Conservation (phyloP, 2,329 filamentous ascomycete genomes). For the Scopulariopsis brevicaulis region DNA sequence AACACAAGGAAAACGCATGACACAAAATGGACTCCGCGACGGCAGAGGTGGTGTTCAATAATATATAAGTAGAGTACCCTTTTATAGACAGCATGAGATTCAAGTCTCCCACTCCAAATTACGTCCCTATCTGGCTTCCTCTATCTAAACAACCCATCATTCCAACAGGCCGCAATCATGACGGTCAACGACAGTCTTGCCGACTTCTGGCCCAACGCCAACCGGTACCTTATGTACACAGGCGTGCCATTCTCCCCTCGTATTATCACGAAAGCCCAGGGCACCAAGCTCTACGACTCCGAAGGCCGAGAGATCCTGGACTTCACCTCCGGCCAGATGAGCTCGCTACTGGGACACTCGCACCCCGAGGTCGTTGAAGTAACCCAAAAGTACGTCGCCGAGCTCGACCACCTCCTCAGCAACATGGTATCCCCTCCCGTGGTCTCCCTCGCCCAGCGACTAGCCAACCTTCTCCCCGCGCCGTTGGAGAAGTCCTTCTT, state of each 20-base stretch:
- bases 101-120: background rate
- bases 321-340: conserved; percentile 50
- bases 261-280: conserved; percentile 31
- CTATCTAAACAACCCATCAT: background rate
- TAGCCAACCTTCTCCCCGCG: conserved; percentile 31
- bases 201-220: conserved; percentile 9
- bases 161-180: background rate
- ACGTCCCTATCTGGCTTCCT: background rate
- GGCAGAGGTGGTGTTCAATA: no score
- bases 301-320: conserved; percentile 35
- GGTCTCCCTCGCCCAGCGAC: conserved; percentile 35
- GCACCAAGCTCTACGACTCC: conserved; percentile 31
- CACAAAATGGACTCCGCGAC: no score
- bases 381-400: conserved; percentile 29
- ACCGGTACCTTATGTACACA: conserved; percentile 28
- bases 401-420: conserved; percentile 45
- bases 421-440: conserved; percentile 46
- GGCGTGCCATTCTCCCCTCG: conserved; percentile 24
- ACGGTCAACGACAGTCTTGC: background rate
- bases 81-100: no score
- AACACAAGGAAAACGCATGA: no score
- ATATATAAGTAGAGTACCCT: no score
- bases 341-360: conserved; percentile 42
- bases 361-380: conserved; percentile 45
- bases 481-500: conserved; percentile 43